Conservation (phyloP, 2,329 filamentous ascomycete genomes). For the Talaromyces sp. region DNA sequence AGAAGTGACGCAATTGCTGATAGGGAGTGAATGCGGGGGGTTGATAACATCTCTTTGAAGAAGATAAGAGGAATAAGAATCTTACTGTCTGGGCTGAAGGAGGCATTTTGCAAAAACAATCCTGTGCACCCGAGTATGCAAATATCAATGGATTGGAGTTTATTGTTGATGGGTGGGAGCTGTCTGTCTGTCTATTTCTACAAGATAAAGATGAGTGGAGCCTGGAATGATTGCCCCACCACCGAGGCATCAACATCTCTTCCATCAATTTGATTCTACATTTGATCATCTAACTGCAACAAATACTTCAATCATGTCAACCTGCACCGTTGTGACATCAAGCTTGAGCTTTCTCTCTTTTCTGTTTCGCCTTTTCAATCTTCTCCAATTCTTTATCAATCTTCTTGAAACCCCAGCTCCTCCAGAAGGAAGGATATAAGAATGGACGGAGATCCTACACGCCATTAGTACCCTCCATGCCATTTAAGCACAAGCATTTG, state of each 20-base stretch:
- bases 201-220: background rate
- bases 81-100: slow-evolving; percentile 13
- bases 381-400: slow-evolving; percentile 38
- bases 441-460: slow-evolving; percentile 47
- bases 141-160: background rate
- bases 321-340: background rate
- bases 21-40: slow-evolving; percentile 1
- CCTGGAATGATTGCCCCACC: background rate
- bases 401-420: slow-evolving; percentile 36
- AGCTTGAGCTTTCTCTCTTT: background rate
- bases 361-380: slow-evolving; percentile 11
- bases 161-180: background rate
- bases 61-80: background rate
- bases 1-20: slow-evolving; percentile 10
- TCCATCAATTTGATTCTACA: background rate
- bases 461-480: background rate
- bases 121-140: background rate
- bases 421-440: slow-evolving; percentile 31
- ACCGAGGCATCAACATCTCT: background rate
- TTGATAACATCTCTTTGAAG: background rate
- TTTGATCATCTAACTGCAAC: background rate
- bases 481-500: background rate
- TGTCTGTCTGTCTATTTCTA: background rate
- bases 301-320: no score
- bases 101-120: background rate